Evolutionary conservation across 1,284 basidiomycete genomes (phyloP), one percentile per base, ranked within the genome.

Genomic region (Schizopora paradoxa): DNA sequence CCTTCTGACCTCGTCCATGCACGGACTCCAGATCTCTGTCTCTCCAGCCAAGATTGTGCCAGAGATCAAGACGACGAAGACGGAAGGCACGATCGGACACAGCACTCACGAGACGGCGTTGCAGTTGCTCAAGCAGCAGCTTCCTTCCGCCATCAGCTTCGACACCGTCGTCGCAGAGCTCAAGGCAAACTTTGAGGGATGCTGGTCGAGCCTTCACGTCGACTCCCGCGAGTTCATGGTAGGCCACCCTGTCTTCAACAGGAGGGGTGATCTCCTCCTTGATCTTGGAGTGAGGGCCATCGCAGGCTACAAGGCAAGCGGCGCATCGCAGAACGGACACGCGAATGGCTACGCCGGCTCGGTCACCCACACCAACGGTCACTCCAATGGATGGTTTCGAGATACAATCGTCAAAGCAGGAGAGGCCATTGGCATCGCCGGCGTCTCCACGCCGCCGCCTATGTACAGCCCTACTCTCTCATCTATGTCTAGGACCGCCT

Each of bases 171-270:
- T 60, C 16, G 34, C 42, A 8, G 57, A 63, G 50, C 54, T 65
- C 42, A 51, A 52, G 34, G 4, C 26, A n/a, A 51, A 48, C 31
- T 60, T 66, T 51, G 58, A 62, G 43, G 61, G 61, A 41, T 47
- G 49, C 6, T 66, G 62, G 61, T 49, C 58, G 22, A 58, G 57
- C 38, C 56, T 57, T 28, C 61, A 58, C 42, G 55, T 59, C 6
- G 54, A 54, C 7, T 39, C 56, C n/a, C 48, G 52, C 21, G 52
- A 58, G 16, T 62, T 58, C 52, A 52, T 50, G 21, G 54, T 65
- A 31, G 49, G 57, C 7, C 61, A 59, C 46, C 64, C 64, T 2
- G 56, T 58, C n/a, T 65, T 65, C 56, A 62, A 59, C 52, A 25
- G 33, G 19, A 43, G 54, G 21, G 64, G 64, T 3, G 63, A 66